Base-by-base conservation (phyloP, 495 filamentous ascomycete species). In the Hypomontagnella submonticulosa region DNA sequence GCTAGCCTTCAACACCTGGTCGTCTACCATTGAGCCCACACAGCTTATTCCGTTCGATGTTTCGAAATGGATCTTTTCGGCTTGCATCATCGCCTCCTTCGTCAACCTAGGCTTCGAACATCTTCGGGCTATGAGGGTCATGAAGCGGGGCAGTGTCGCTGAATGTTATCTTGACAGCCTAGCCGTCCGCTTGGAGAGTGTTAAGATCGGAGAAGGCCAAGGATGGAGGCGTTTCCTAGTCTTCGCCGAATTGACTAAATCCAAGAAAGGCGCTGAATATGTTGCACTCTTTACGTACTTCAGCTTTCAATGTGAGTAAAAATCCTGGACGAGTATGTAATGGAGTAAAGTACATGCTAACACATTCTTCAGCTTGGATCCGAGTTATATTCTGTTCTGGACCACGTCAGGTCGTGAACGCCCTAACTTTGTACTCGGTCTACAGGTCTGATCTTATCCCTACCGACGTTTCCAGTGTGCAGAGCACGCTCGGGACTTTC, bases 221-320 rank as follows among this genome's bases (percentile, higher is more conserved):
- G 85, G 95, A 32, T 99, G 89, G 87, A 88, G 84, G 64, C 83
- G 93, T 32, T 99, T 97, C 72, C 79, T 97, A 13, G 93, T 99
- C 43, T 99, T 97, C 71, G 87, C 93, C 4, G 91, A 92, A 65
- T 79, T 99, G 76, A 97, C 95, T 1, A 93, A 94, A 73, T 91
- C 89, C 75, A 92, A 90, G 73, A 94, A 96, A 73, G 92, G 92
- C 9, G 86, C 88, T 27, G 94, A 97, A 73, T 97, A 96, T 73
- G 82, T 96, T 38, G 95, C 93, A 9, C 82, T 99, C 2, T 97
- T 97, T 71, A 89, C 92, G 30, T 97, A 97, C 71, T 99, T 97
- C 76, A 89, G 90, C 13, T 97, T 97, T 73, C 89, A 97, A 79
- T 88, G 92, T 92, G 74, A 78, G 85, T 74, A 20, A 12, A 23